Evolutionary conservation across 202 grass and related monocot genomes (phyloP).

Genomic region (Cymbopogon flexuosus): DNA sequence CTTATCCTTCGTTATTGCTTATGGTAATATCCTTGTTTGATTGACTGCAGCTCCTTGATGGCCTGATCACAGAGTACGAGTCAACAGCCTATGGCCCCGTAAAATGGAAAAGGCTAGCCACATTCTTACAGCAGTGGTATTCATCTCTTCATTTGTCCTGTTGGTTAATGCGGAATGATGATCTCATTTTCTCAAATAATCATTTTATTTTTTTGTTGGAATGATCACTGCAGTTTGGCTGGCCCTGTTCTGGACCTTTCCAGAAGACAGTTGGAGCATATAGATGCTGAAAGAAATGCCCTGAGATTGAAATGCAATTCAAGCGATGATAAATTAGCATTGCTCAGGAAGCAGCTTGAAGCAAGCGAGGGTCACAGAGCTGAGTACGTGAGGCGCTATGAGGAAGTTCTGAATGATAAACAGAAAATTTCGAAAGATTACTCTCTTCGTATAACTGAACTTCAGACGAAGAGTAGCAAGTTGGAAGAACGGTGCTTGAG

Average conservation of each 20-base stretch:
- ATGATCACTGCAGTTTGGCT: conserved; percentile 54
- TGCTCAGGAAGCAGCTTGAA: conserved; percentile 82
- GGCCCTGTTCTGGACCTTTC: conserved; percentile 72
- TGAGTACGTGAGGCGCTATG: conserved; percentile 83
- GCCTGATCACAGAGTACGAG: conserved; percentile 64
- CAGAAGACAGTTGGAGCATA: conserved; percentile 69
- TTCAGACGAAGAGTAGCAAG: conserved; percentile 82
- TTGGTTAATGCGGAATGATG: conserved; percentile 2
- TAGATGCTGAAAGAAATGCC: conserved; percentile 67
- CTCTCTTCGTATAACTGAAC: conserved; percentile 52
- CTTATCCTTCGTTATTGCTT: conserved; percentile 9
- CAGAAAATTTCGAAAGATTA: conserved; percentile 92
- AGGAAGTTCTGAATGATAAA: conserved; percentile 89
- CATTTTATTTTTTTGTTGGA: conserved; percentile 22
- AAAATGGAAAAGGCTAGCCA: conserved; percentile 76
- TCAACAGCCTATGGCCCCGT: conserved; percentile 69
- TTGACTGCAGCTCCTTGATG: conserved; percentile 68
- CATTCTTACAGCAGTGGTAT: conserved; percentile 81
- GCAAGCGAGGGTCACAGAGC: conserved; percentile 72
- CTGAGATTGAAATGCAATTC: conserved; percentile 75
- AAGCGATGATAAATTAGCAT: conserved; percentile 68
- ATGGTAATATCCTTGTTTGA: conserved; percentile 4
- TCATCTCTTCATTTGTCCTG: neutral
- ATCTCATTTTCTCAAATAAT: neutral
- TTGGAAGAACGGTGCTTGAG: conserved; percentile 70